Base-by-base conservation (phyloP, 2,329 filamentous ascomycete species). In the Beauveria caledonica region DNA sequence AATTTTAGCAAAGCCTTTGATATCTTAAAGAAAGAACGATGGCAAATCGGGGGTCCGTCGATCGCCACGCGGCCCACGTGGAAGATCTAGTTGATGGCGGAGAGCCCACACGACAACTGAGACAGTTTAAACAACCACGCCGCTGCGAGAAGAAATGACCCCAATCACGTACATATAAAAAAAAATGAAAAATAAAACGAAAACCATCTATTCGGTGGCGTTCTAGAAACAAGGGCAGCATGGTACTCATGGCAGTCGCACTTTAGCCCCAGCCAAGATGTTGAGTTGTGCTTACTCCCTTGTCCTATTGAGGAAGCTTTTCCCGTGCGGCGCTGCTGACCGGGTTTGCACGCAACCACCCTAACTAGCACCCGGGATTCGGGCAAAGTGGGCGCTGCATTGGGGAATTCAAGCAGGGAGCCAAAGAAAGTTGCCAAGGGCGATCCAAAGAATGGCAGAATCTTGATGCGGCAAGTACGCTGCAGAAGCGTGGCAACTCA, bases 201-300 rank as follows among this genome's bases (percentile, higher is more conserved):
- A 19, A 19, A 21, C 9, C 44, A 45, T 40, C 21, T 11, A 27
- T 40, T 15, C 5, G 25, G 27, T 39, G 40, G 57, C 40, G 19
- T 46, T 59, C 27, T 59, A 53, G 57, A 59, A 53, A 40, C 11
- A 59, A 8, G 3, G 10, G 13, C 19, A 44, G 6, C 15, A 25
- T 19, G 56, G 33, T 6, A 36, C 5, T 36, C 8, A 25, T 39
- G 23, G 49, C 19, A 9, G 17, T 36, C 13, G 29, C 21, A 27
- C 17, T n/a, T 48, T 33, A 17, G 27, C 49, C n/a, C 50, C 46
- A n/a, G 21, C 27, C 50, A 44, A 42, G 44, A 29, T 48, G 53
- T 60, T n/a, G 58, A 29, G 57, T 50, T 50, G 58, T 54, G 58
- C 58, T 60, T 60, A 60, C 58, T 42, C 33, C 49, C 50, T 33